Base-by-base conservation (phyloP, 148 eudicot genomes). In the Vaccinium corymbosum region DNA sequence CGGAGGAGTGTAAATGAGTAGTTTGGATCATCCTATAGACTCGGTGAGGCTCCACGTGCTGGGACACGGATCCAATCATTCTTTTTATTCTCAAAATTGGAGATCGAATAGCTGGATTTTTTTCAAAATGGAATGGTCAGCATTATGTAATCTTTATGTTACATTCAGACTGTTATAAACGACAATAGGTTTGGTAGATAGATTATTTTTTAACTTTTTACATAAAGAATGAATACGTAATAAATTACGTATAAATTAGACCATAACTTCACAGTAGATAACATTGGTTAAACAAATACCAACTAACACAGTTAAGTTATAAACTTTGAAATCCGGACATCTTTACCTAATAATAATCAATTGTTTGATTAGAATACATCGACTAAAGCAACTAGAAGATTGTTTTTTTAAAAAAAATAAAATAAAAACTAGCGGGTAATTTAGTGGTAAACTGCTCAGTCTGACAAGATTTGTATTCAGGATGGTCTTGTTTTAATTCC, bases 231-330 rank as follows among this genome's bases (percentile, higher is more conserved):
- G 64, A 61, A 14, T 38, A 57, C 13, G 19, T 61, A 35, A 61
- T 61, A 61, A 20, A 80, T 11, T 20, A 6, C 6, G 1, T 48
- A n/a, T 14, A 48, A 66, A 66, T 25, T 62, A 35, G 25, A 29
- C 32, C n/a, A 81, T n/a, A 25, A 25, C 25, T 81, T 55, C 46
- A 81, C 48, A 78, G 90, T 84, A 86, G 88, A 84, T 86, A 61
- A 68, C 80, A 56, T 84, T 86, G 81, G 90, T 86, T 84, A 81
- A 88, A 84, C 90, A 78, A 81, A 88, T 78, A 66, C 19, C 88
- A 86, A 83, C 88, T 76, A 88, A 83, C 87, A 55, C 9, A 14
- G 79, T 19, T 77, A 20, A 51, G 68, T 80, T 29, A 25, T n/a
- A 53, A 22, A 55, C 13, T 32, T 42, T 46, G 46, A 29, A 48